Evolutionary conservation across 2,329 filamentous ascomycete species (phyloP), one percentile per base, ranked within the genome.

Genomic region (Calonectria henricotiae): DNA sequence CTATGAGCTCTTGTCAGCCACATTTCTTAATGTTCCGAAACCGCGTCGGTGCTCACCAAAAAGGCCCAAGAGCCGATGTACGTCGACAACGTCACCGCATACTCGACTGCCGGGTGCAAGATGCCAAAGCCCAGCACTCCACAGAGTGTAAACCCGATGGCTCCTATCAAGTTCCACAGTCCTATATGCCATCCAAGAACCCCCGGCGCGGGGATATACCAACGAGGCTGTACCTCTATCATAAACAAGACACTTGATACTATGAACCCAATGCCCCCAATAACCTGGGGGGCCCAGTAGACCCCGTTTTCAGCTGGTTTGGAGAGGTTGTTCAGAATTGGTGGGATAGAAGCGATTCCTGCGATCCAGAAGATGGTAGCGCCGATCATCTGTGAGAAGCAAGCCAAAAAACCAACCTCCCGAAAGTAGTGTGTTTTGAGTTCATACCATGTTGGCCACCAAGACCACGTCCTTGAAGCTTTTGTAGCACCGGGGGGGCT

Each of bases 111-210:
- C 12, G 69, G 81, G 65, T 83, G 79, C 27, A 77, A 80, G 8
- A 77, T 79, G 12, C 80, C 87, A 65, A 87, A 89, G 0, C 88
- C 89, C 35, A 90, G 76, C 2, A 86, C 88, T n/a, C 88, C 89
- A 70, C 88, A 90, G 0, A 90, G 82, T 5, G 89, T 91, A 76
- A 92, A 92, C 0, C 90, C 90, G 27, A 92, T 75, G 1, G 87
- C 87, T 1, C 91, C 91, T 23, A 92, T 82, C 2, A 91, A 79
- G 74, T 92, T 93, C 89, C 90, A 93, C 9, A 87, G 79, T 0
- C 89, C 91, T 73, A 93, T 88, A 78, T 92, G 89, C 91, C 91
- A 93, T 4, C 91, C 91, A 1, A 93, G 83, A 0, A 89, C 82
- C 3, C 79, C 77, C 4, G 83, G 84, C 0, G 89, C 88, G 0